Evolutionary conservation across 2,329 filamentous ascomycete species (phyloP).

Genomic region (Botrytis cinerea): DNA sequence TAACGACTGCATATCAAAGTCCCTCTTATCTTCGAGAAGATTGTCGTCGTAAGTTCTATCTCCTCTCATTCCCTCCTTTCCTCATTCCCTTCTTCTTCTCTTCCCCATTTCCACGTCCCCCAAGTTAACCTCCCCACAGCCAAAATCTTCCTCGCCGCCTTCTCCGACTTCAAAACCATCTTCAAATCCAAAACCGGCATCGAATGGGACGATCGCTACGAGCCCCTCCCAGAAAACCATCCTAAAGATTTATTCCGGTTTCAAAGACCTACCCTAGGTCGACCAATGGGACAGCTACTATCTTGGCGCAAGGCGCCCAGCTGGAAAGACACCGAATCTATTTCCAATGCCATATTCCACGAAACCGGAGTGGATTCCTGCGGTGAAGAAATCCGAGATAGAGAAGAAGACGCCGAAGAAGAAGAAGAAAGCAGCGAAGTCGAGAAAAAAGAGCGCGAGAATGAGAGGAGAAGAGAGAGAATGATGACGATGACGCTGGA

Average conservation of each 20-base stretch:
- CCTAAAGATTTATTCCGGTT: conserved; percentile 26
- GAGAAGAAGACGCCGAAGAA: background rate
- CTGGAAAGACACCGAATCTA: background rate
- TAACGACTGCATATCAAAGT: conserved; percentile 41
- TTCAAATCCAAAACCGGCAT: conserved; percentile 60
- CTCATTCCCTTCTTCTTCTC: too few relatives aligned
- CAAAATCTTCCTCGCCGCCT: conserved; percentile 49
- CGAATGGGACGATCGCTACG: conserved; percentile 57
- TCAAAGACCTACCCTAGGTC: conserved; percentile 25
- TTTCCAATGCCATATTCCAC: background rate
- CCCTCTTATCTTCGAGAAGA: conserved; percentile 44
- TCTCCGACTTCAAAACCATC: conserved; percentile 55
- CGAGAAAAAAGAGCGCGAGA: background rate
- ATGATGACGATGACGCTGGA: background rate
- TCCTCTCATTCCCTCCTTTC: background rate
- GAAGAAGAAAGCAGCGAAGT: conserved; percentile 8
- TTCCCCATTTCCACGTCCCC: too few relatives aligned
- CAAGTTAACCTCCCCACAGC: conserved; percentile 26
- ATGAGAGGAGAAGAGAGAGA: conserved; percentile 1
- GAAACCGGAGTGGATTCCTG: conserved; percentile 6
- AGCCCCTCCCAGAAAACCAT: conserved; percentile 23
- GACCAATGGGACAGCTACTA: conserved; percentile 32
- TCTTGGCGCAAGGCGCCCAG: conserved; percentile 17
- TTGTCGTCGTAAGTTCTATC: conserved; percentile 35
- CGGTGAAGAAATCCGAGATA: background rate